Evolutionary conservation across 305 asterid genomes (phyloP).

Genomic region (Rubia tinctorum): DNA sequence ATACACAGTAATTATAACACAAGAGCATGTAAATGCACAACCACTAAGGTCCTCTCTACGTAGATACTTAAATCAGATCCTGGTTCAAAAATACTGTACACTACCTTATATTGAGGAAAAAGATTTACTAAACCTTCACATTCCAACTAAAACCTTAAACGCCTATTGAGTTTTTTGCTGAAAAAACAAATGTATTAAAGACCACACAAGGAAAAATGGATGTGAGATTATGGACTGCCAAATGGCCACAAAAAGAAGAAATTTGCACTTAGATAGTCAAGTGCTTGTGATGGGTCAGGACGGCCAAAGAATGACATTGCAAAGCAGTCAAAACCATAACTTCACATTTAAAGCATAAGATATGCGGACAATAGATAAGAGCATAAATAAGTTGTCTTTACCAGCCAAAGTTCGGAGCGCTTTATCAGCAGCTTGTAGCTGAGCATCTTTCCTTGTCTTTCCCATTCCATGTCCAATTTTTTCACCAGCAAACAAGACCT

Average conservation of each 20-base stretch:
- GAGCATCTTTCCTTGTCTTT: conserved; percentile 93
- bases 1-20: no score
- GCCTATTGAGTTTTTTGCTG: not conserved
- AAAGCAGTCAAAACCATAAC: not conserved
- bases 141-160: not conserved
- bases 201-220: not conserved
- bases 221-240: not conserved
- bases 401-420: conserved; percentile 96
- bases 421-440: conserved; percentile 96
- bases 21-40: not conserved
- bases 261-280: not conserved
- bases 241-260: not conserved
- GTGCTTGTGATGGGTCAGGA: not conserved
- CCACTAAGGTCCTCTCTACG: not conserved
- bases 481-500: conserved; percentile 89
- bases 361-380: conserved; percentile 1
- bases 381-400: conserved; percentile 24
- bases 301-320: not conserved
- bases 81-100: not conserved
- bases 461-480: conserved; percentile 92
- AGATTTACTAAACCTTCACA: not conserved
- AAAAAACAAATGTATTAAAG: not conserved
- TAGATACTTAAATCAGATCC: not conserved
- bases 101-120: not conserved
- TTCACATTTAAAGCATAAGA: not conserved